phyloP scores from a whole-genome alignment of 2,329 filamentous ascomycete genomes.

The Aureobasidium uvarum region DNA sequence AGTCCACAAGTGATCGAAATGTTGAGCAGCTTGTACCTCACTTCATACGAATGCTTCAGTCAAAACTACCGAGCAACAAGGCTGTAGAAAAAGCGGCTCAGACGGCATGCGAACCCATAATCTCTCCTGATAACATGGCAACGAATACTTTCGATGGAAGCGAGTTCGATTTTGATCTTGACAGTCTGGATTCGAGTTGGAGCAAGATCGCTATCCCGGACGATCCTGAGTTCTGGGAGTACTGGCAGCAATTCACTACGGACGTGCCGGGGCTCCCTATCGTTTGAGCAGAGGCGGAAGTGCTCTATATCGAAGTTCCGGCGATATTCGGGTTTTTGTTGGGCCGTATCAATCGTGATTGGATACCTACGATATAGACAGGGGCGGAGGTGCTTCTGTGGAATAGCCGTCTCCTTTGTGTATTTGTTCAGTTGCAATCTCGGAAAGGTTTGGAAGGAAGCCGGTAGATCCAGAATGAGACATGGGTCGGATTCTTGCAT shows the following conservation, averaged over 20 bases:
- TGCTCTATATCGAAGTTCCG: too few species aligned
- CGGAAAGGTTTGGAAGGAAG: too few species aligned
- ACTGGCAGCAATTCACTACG: constrained; percentile 19
- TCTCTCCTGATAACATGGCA: not conserved
- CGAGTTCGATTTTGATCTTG: constrained; percentile 1
- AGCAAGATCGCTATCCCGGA: constrained; percentile 10
- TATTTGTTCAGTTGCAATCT: too few species aligned
- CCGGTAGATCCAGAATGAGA: too few species aligned
- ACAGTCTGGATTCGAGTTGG: not conserved
- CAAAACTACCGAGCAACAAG: not conserved
- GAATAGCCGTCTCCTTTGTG: too few species aligned
- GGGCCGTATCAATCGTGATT: too few species aligned
- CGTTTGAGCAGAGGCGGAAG: not conserved
- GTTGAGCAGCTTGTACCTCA: not conserved
- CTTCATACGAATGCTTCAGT: not conserved
- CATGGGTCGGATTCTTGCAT: not conserved
- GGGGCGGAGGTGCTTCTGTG: too few species aligned
- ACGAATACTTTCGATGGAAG: constrained; percentile 27
- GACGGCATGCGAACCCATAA: not conserved
- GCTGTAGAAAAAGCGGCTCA: not conserved
- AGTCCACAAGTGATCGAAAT: not conserved
- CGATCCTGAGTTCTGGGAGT: constrained; percentile 21
- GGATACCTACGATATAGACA: too few species aligned
- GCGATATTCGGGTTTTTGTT: too few species aligned
- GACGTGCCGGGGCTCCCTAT: not conserved